These are phyloP conservation scores for Colletotrichum sp. DNA, from an alignment of 2,329 filamentous ascomycete species.

Conservation along the genomic window DNA sequence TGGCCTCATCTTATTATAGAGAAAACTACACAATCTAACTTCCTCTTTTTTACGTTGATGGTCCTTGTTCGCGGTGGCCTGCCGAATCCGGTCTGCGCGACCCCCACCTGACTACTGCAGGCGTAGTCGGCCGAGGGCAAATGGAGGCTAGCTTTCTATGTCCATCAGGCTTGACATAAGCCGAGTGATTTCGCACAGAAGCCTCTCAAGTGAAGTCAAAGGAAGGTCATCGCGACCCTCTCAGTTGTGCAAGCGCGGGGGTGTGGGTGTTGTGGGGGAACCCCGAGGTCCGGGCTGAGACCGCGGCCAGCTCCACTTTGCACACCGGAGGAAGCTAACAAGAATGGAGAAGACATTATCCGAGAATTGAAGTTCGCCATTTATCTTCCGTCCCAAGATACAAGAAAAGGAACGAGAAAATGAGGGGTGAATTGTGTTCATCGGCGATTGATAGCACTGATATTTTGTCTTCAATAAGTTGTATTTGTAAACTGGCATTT, in stretches of 20 bases:
- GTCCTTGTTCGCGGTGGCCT: not conserved
- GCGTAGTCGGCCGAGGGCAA: not conserved
- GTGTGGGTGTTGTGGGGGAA: not conserved
- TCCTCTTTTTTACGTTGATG: not conserved
- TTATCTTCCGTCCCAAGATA: too few relatives aligned
- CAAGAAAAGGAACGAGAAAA: too few relatives aligned
- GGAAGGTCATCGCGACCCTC: not conserved
- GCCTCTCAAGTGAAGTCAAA: not conserved
- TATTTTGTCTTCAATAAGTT: too few relatives aligned
- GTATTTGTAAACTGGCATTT: too few relatives aligned
- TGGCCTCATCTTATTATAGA: too few relatives aligned
- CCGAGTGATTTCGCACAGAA: accelerated
- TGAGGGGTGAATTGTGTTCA: too few relatives aligned
- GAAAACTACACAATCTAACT: too few relatives aligned
- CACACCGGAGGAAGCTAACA: not conserved
- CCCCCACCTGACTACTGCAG: not conserved
- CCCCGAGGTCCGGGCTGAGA: not conserved
- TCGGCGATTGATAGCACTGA: too few relatives aligned
- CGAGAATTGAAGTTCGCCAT: too few relatives aligned
- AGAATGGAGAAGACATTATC: too few relatives aligned
- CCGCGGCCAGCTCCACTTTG: not conserved
- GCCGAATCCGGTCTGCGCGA: not conserved
- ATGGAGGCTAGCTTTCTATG: not conserved
- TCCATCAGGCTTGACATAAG: not conserved
- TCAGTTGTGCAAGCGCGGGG: not conserved